Evolutionary conservation across 345 rosid species (phyloP).

Genomic region (Camelina neglecta): DNA sequence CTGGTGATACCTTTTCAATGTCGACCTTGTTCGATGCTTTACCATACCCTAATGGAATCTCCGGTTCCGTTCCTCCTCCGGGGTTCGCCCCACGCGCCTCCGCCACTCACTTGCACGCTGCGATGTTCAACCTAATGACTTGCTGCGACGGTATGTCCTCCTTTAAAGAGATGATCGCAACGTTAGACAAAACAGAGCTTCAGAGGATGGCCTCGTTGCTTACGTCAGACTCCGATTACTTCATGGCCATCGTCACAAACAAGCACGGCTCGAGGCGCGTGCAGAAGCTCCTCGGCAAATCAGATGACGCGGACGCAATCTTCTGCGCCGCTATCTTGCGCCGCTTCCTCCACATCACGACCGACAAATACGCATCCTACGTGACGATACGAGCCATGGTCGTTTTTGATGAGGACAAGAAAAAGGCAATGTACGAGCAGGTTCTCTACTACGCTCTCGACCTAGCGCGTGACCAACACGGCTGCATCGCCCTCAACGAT

Average conservation of each 20-base stretch:
- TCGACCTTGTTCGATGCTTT: conserved; percentile 16
- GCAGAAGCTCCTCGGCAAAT: conserved; percentile 27
- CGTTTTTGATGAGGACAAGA: not conserved
- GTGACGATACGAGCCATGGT: conserved; percentile 34
- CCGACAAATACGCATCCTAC: conserved; percentile 22
- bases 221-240: conserved; percentile 23
- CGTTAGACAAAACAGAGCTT: not conserved
- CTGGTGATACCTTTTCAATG: not conserved
- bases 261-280: conserved; percentile 23
- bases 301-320: conserved; percentile 15
- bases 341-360: conserved; percentile 22
- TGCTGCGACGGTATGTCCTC: not conserved
- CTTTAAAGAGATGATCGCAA: conserved; percentile 4
- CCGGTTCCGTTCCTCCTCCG: conserved; percentile 25
- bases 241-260: not conserved
- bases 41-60: conserved; percentile 12
- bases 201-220: not conserved
- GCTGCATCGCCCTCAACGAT: conserved; percentile 25
- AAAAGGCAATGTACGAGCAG: not conserved
- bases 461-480: conserved; percentile 1
- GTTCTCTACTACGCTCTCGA: not conserved
- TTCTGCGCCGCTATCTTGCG: conserved; percentile 21
- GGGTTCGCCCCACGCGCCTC: conserved; percentile 18
- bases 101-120: not conserved
- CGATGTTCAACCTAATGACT: conserved; percentile 20